Percentiles rank a stretch among this genome's conserved stretches.
phyloP scores from a whole-genome alignment of 1,139 yeast species.

The Hyphopichia wangnamkhiaoensis region DNA sequence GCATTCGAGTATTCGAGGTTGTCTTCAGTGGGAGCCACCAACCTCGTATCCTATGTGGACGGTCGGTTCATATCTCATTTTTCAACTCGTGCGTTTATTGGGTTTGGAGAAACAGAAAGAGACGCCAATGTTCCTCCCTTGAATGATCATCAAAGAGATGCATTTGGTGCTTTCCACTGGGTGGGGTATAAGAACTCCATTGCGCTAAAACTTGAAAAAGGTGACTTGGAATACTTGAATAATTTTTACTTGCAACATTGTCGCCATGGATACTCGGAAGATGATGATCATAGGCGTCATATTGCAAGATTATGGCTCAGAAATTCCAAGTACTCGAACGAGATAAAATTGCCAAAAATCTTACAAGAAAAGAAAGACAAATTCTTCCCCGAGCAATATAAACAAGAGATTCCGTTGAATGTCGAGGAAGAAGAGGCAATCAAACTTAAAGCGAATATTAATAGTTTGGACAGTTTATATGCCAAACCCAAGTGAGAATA shows the following conservation, averaged over 20 bases:
- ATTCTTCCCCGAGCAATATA: slow-evolving; percentile 10
- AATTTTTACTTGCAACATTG: slow-evolving; percentile 12
- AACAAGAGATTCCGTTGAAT: slow-evolving; percentile 12
- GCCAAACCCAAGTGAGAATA: slow-evolving; percentile 9
- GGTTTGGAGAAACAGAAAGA: slow-evolving; percentile 11
- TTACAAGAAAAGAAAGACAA: slow-evolving; percentile 7
- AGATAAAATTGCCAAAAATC: slow-evolving; percentile 8
- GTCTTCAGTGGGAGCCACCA: slow-evolving; percentile 10
- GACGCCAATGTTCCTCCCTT: slow-evolving; percentile 11
- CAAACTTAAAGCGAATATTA: slow-evolving; percentile 8
- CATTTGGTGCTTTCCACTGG: slow-evolving; percentile 13
- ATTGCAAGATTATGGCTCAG: slow-evolving; percentile 12
- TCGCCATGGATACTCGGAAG: slow-evolving; percentile 11
- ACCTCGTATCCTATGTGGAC: slow-evolving; percentile 8
- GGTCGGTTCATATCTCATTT: slow-evolving; percentile 7
- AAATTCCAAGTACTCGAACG: slow-evolving; percentile 10
- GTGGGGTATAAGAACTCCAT: slow-evolving; percentile 10
- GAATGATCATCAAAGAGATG: slow-evolving; percentile 10
- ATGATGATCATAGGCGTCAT: slow-evolving; percentile 11
- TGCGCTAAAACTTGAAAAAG: slow-evolving; percentile 9
- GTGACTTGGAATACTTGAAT: slow-evolving; percentile 12
- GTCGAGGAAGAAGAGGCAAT: slow-evolving; percentile 11
- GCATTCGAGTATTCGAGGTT: slow-evolving; percentile 6
- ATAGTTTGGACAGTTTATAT: slow-evolving; percentile 8
- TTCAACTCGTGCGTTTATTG: slow-evolving; percentile 12